Evolutionary conservation across 768 basidiomycete species (phyloP).

Genomic region (Punctularia strigosozonata): DNA sequence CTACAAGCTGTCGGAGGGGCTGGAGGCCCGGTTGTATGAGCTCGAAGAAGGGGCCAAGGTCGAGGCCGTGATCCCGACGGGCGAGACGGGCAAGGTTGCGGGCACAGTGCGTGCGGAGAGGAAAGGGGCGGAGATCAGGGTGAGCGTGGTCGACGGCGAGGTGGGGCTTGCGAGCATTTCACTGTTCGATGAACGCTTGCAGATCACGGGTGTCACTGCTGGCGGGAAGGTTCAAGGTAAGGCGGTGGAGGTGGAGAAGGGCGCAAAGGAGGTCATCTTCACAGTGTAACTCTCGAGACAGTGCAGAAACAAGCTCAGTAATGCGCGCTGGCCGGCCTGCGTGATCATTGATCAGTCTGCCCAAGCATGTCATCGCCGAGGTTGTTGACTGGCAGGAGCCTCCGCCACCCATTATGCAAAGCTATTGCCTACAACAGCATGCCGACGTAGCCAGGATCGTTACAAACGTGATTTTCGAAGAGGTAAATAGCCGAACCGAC

Average conservation of each 20-base stretch:
- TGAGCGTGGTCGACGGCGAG: constrained; percentile 12
- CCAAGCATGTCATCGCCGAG: too few species aligned
- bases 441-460: too few species aligned
- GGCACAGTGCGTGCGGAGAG: constrained; percentile 28
- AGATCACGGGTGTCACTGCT: not conserved
- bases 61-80: constrained; percentile 29
- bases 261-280: not conserved
- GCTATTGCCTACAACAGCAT: too few species aligned
- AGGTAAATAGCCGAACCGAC: too few species aligned
- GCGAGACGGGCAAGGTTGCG: constrained; percentile 27
- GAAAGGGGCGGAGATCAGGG: constrained; percentile 18
- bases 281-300: not conserved
- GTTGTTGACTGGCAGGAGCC: too few species aligned
- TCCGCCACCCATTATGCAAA: too few species aligned
- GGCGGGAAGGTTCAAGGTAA: not conserved
- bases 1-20: constrained; percentile 38
- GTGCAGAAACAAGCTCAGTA: too few species aligned
- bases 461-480: too few species aligned
- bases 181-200: too few species aligned
- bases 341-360: too few species aligned
- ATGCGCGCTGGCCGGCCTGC: too few species aligned
- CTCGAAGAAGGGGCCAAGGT: constrained; percentile 29
- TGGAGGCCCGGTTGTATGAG: constrained; percentile 45
- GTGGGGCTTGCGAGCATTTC: constrained; percentile 3
- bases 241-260: not conserved